Evolutionary conservation across 805 yeast genomes (phyloP).

Genomic region (Pichia paraexigua): DNA sequence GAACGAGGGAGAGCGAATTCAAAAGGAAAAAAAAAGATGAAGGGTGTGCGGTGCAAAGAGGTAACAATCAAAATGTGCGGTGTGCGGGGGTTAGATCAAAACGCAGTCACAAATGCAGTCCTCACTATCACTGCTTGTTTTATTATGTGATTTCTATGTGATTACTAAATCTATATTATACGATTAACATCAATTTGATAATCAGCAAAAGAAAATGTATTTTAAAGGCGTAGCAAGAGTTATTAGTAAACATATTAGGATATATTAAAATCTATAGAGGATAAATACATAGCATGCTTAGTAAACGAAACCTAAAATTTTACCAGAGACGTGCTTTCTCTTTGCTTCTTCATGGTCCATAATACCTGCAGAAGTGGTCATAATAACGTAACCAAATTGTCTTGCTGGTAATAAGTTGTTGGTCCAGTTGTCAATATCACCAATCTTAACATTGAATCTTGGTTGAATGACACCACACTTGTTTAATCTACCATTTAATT

Average conservation of each 20-base stretch:
- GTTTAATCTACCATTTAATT: constrained; percentile 96
- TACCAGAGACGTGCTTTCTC: constrained; percentile 99
- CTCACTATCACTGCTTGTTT: neutral
- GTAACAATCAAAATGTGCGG: neutral
- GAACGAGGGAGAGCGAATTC: neutral
- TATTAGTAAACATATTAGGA: neutral
- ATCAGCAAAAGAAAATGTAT: too few relatives aligned
- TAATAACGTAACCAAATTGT: constrained; percentile 96
- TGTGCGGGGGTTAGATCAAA: neutral
- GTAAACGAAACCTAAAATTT: constrained; percentile 97
- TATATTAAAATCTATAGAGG: neutral
- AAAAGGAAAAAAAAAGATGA: neutral
- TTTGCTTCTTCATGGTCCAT: constrained; percentile 99
- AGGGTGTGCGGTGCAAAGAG: neutral
- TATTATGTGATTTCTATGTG: neutral
- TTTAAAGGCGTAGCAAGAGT: neutral
- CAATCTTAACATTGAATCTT: constrained; percentile 94
- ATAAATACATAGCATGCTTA: constrained; percentile 28
- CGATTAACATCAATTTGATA: too few relatives aligned
- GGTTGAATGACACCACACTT: constrained; percentile 99
- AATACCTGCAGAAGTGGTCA: constrained; percentile 98
- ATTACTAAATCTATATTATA: too few relatives aligned
- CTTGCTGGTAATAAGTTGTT: constrained; percentile 97
- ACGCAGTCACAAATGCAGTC: constrained; percentile 6
- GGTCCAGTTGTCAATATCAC: constrained; percentile 97